Evolutionary conservation across 192 early-diverging fungal genomes (phyloP).

Genomic region (Backusella tarrabulga): DNA sequence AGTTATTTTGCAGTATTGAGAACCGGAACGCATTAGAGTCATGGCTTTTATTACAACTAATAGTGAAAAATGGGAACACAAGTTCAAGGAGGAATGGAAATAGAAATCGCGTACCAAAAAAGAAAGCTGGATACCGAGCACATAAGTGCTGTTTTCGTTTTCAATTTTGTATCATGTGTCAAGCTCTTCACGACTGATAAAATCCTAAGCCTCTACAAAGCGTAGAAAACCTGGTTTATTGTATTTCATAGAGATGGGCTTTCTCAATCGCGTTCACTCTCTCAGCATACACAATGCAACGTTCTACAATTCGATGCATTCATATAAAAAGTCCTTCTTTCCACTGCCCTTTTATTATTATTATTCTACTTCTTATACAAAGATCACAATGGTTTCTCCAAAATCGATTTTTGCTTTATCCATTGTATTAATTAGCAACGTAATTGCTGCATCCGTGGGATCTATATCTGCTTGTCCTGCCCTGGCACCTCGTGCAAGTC

Average conservation of each 20-base stretch:
- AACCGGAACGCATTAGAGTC: not conserved
- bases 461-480: conserved; percentile 38
- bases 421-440: not conserved
- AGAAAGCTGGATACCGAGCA: not conserved
- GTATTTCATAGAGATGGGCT: not conserved
- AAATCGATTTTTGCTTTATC: not conserved
- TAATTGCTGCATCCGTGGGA: not conserved
- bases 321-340: not conserved
- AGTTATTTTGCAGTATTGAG: not conserved
- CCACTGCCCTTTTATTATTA: not conserved
- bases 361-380: not conserved
- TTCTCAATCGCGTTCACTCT: not conserved
- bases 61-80: not conserved
- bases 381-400: not conserved
- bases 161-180: not conserved
- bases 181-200: not conserved
- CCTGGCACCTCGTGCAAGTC: conserved; percentile 35
- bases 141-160: not conserved
- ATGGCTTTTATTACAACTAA: not conserved
- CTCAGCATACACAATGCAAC: not conserved
- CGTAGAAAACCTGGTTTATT: not conserved
- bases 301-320: not conserved
- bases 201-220: not conserved
- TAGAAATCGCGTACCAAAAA: not conserved
- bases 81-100: not conserved